Base-by-base conservation (phyloP, 768 basidiomycete genomes). In the Amanita rubescens region DNA sequence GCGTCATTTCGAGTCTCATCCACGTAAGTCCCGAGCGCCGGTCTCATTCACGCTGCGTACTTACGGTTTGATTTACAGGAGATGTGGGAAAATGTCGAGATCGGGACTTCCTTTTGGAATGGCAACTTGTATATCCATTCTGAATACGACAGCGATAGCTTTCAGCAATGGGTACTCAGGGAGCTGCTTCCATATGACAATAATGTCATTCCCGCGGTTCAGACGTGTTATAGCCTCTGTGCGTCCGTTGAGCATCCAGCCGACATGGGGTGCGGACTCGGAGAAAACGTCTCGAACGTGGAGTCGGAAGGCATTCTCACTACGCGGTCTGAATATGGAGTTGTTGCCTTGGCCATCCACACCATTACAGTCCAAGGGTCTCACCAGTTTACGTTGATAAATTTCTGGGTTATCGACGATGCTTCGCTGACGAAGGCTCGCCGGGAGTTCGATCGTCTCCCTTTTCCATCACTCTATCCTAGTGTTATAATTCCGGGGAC, bases 91-190 rank as follows among this genome's bases (percentile, higher is more conserved):
- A 34, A 42, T 11, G 60, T 52, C 5, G 57, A 63, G 7, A 62
- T 63, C 17, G 66, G 62, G 12, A 63, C 65, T 35, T 60, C 63
- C 2, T 56, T 53, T 35, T 53, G 52, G 52, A 46, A 46, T 15
- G 52, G 25, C 10, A 53, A 53, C n/a, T 32, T 53, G 12, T 53
- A 53, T 17, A 45, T 53, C n/a, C 52, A 53, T 24, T 37, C 30
- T 22, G 52, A 53, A 46, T 19, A 22, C 34, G 9, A 53, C 34
- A 9, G 19, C 24, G 4, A 7, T 14, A 37, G n/a, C 22, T 44
- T 32, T 32, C 52, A 53, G 20, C 41, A 32, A 53, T 53, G 43
- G 43, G 33, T 53, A n/a, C 52, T 35, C 10, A 53, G 43, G 33
- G 24, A 24, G 9, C 27, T 38, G 43, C 43, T 53, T 37, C 43